These are phyloP conservation scores for Alternaria gansuensis DNA, from an alignment of 2,329 filamentous ascomycete species.

Conservation along the genomic window DNA sequence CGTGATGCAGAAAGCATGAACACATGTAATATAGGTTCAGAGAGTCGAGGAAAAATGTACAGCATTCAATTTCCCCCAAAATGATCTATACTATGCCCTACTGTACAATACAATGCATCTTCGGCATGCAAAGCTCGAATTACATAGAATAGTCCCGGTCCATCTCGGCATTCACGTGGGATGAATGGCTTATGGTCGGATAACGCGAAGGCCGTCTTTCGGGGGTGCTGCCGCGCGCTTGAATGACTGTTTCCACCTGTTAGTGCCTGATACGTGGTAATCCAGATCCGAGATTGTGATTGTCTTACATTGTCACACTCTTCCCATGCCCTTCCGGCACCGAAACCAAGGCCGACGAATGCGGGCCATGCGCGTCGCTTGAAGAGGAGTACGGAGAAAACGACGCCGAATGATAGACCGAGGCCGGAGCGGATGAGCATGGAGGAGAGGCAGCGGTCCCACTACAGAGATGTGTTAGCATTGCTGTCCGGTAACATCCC, in stretches of 20 bases:
- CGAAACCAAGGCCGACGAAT: conserved; percentile 93
- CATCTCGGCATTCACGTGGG: conserved; percentile 11
- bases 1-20: not conserved
- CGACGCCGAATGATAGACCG: conserved; percentile 94
- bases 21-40: not conserved
- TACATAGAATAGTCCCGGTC: conserved; percentile 24
- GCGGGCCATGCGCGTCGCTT: conserved; percentile 98
- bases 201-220: conserved; percentile 59
- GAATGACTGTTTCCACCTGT: conserved; percentile 56
- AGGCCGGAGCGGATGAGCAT: conserved; percentile 96
- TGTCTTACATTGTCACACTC: conserved; percentile 82
- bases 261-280: conserved; percentile 6
- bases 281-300: conserved; percentile 32
- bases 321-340: conserved; percentile 95
- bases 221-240: conserved; percentile 60
- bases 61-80: conserved; percentile 40
- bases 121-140: conserved; percentile 32
- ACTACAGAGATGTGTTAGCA: conserved; percentile 65
- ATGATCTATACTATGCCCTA: conserved; percentile 47
- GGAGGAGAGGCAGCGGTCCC: conserved; percentile 98
- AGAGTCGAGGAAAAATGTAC: conserved; percentile 33
- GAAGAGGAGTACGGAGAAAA: conserved; percentile 98
- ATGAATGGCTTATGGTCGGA: conserved; percentile 52
- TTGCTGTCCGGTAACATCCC: conserved; percentile 5
- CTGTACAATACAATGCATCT: conserved; percentile 52